Evolutionary conservation across 177 flowering plant species (phyloP), one percentile per base, ranked within the genome.

Genomic region (Vitis hybrid): DNA sequence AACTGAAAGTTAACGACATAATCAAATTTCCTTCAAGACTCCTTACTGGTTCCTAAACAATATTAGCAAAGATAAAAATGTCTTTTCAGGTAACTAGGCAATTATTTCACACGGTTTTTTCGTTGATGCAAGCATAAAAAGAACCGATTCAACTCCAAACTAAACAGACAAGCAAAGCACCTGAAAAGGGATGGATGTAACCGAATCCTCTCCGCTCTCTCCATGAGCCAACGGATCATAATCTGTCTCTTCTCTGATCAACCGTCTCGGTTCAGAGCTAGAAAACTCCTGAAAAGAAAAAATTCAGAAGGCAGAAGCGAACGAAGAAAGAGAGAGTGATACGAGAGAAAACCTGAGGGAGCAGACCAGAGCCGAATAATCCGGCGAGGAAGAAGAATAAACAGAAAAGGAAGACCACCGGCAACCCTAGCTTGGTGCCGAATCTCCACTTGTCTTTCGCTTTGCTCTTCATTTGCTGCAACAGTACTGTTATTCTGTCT

Each of bases 121-220:
- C 9, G 1, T 38, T 38, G 44, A 38, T 38, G 1, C 44, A 38
- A 38, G 44, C 44, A 38, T 38, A 38, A 38, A 24, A 24, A 24
- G 28, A 24, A 24, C 28, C 28, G 28, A 24, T 24, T 24, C 28
- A 24, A 38, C 44, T 38, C 44, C 44, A 38, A 38, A 70, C 14
- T 19, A 1, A 17, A 4, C 59, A 1, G 22, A 69, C 53, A 24
- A 3, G 24, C 49, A 4, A 44, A 52, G 57, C 68, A 88, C 97
- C 98, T 94, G 98, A 72, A 86, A 90, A 2, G 94, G 92, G 56
- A 92, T 87, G 3, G 80, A 59, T 17, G 76, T n/a, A 47, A 87
- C 19, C 15, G 80, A 82, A 53, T 73, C 75, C 44, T 92, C 94
- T n/a, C 98, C 98, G 12, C 90, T 73, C 18, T 86, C 80, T 38